Evolutionary conservation across 1,284 basidiomycete species (phyloP).

Genomic region (Ceratobasidium sp.): DNA sequence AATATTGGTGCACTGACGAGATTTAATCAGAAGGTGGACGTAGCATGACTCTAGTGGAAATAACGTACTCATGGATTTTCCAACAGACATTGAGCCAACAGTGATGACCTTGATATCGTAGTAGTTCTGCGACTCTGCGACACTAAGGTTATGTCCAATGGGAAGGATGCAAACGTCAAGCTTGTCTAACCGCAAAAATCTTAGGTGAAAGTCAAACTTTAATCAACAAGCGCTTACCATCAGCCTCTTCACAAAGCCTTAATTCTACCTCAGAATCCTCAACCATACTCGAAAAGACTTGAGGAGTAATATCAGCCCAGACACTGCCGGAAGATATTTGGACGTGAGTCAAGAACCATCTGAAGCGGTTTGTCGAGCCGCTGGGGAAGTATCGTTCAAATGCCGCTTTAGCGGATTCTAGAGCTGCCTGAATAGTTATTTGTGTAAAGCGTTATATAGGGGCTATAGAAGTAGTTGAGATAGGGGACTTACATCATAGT

Average conservation of each 20-base stretch:
- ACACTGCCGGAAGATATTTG: constrained; percentile 2
- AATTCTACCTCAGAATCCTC: constrained; percentile 2
- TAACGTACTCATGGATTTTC: constrained; percentile 28
- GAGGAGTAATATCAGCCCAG: constrained; percentile 25
- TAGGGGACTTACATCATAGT: constrained; percentile 23
- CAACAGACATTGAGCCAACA: constrained; percentile 24
- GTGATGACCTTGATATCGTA: constrained; percentile 26
- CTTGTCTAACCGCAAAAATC: neutral
- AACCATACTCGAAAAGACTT: neutral
- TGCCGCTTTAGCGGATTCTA: neutral
- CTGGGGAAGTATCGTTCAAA: constrained; percentile 7
- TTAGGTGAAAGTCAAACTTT: neutral
- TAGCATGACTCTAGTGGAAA: neutral
- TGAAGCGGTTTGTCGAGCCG: constrained; percentile 1
- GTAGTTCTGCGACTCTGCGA: constrained; percentile 5
- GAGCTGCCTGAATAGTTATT: neutral
- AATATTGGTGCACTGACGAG: constrained; percentile 31
- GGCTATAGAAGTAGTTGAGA: neutral
- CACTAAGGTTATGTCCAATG: neutral
- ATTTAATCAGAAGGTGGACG: neutral
- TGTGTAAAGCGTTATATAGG: neutral
- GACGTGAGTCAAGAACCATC: constrained; percentile 8
- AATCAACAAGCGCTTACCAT: neutral
- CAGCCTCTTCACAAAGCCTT: constrained; percentile 13
- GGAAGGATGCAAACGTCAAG: constrained; percentile 22